Base-by-base conservation (phyloP, 2,329 filamentous ascomycete genomes). In the Trichoderma sp. region DNA sequence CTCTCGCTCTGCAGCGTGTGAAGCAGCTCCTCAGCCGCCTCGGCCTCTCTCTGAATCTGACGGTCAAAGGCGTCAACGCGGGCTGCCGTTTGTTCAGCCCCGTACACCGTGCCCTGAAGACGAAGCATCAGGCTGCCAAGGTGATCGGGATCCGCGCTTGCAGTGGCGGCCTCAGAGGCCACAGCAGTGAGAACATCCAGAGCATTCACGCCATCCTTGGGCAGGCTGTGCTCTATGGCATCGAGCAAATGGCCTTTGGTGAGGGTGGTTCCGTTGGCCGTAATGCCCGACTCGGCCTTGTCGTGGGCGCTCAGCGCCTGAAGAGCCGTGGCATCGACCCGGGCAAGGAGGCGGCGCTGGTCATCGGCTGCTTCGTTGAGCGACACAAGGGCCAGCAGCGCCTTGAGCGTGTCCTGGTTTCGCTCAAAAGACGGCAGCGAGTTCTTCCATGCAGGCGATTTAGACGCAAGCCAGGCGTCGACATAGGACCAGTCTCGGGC, bases 401-500 rank as follows among this genome's bases (percentile, higher is more conserved):
- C 90, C 74, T 90, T 91, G 64, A 97, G 85, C 0, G 95, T 98
- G 59, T 95, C 92, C 34, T 91, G 87, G 78, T 96, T 98, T 76
- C 94, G 91, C 82, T 98, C 95, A 80, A 97, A 97, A 0, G 85
- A 79, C 0, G 94, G 94, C 0, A 91, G 83, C 0, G 86, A 26
- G 15, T 43, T 53, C n/a, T 66, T 79, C 59, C 87, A 88, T 34
- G 88, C 87, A 58, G 86, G 85, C 75, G 92, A 93, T 78, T 92
- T 92, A 72, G 88, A 86, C 59, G 86, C 85, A 12, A 98, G 88
- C 95, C 95, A 98, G 76, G 85, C 85, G 81, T 97, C 94, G 75
- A 98, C 88, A 75, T 93, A 94, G 70, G 90, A 91, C 95, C 95
- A 98, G 82, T 98, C 95, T 79, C 95, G 95, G 61, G 94, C 93